Percentiles rank a stretch among this genome's conserved stretches.
These are phyloP conservation scores for Lactarius vividus DNA, from an alignment of 768 basidiomycete genomes.

Conservation along the genomic window DNA sequence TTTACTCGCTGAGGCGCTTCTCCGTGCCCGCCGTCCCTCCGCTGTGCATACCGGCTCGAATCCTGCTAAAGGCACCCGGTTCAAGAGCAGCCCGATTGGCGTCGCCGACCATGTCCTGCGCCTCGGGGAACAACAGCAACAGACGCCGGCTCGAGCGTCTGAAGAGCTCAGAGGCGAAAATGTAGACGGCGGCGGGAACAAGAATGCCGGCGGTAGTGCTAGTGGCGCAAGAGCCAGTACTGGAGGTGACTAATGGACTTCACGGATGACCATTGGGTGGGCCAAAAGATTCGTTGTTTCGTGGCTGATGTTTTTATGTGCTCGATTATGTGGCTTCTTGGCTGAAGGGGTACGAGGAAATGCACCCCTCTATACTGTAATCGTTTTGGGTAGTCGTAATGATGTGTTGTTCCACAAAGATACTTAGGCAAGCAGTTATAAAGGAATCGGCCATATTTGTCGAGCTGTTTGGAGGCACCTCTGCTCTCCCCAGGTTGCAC, in stretches of 20 bases:
- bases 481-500: too few species aligned
- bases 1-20: slow-evolving; percentile 66
- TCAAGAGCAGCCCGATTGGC: slow-evolving; percentile 73
- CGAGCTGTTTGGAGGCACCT: too few species aligned
- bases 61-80: slow-evolving; percentile 50
- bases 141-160: slow-evolving; percentile 19
- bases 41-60: slow-evolving; percentile 27
- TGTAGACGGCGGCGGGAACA: background rate
- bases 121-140: slow-evolving; percentile 19
- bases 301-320: background rate
- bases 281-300: background rate
- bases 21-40: slow-evolving; percentile 56
- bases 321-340: background rate
- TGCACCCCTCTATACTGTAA: background rate
- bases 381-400: background rate
- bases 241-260: background rate
- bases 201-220: background rate
- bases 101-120: slow-evolving; percentile 48
- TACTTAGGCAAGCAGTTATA: too few species aligned
- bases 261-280: background rate
- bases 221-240: background rate
- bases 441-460: too few species aligned
- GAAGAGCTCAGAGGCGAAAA: background rate
- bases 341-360: background rate
- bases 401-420: too few species aligned